phyloP scores from a whole-genome alignment of 768 basidiomycete genomes.

The Myochromella boudieri region DNA sequence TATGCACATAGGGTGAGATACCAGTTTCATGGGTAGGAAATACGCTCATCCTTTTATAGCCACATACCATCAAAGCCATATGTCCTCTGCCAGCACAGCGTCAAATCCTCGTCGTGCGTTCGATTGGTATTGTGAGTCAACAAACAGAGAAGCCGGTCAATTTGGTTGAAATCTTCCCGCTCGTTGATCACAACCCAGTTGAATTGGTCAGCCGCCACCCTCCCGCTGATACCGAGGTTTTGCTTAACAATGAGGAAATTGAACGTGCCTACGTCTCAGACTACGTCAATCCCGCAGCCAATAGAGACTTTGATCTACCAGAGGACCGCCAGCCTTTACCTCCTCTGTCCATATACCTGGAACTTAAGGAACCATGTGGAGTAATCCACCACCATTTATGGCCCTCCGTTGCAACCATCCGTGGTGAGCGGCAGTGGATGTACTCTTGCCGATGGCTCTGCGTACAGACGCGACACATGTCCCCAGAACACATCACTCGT shows the following conservation, averaged over 20 bases:
- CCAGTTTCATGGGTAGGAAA: not conserved
- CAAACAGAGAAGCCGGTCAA: too few relatives aligned
- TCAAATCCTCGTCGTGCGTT: conserved; percentile 52
- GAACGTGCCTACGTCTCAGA: conserved; percentile 40
- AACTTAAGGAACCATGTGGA: conserved; percentile 26
- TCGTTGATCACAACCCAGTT: too few relatives aligned
- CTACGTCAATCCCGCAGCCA: conserved; percentile 28
- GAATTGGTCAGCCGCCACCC: too few relatives aligned
- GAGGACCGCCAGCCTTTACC: conserved; percentile 28
- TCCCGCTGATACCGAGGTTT: too few relatives aligned
- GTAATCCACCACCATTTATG: conserved; percentile 35
- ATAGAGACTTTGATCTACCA: conserved; percentile 21
- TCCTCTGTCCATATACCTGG: conserved; percentile 40
- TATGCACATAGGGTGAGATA: conserved; percentile 14
- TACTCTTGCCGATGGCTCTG: conserved; percentile 26
- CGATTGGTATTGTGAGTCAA: conserved; percentile 21
- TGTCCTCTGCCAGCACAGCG: conserved; percentile 52
- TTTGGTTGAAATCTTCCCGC: too few relatives aligned
- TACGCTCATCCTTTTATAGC: conserved; percentile 31
- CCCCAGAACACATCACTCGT: conserved; percentile 24
- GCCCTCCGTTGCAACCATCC: conserved; percentile 21
- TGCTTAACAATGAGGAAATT: conserved; percentile 21
- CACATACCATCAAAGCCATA: conserved; percentile 49
- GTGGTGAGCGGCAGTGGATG: conserved; percentile 14
- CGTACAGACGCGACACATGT: conserved; percentile 25